Base-by-base conservation (phyloP, 371 early-diverging fungal species). In the Dichotomocladium elegans region DNA sequence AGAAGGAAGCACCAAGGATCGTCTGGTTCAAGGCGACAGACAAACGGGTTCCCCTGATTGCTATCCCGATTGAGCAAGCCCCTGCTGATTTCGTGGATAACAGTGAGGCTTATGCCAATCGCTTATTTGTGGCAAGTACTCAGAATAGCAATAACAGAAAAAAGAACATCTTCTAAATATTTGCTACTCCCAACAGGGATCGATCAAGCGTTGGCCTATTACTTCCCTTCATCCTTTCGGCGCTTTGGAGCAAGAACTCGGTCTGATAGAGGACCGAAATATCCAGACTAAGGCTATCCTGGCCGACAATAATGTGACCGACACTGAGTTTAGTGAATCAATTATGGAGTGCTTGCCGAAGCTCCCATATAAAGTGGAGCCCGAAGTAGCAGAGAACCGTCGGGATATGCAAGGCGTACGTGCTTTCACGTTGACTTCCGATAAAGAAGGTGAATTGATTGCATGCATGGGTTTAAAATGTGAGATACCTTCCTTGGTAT, bases 11-110 rank as follows among this genome's bases (percentile, higher is more conserved):
- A 4, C 79, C 81, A 3, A 58, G 81, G 29, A 83, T 86, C 37
- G 81, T 88, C 8, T 93, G 92, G 92, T 93, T 94, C 78, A 85
- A 83, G 67, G 92, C 94, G 7, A 84, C 83, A 4, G 92, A 92
- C 69, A 82, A 83, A 47, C 86, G 92, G 12, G 81, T 89, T 2
- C 94, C 94, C 5, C 68, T 86, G 49, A 83, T 94, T 58, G 79
- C 85, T 17, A 85, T 94, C 42, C 86, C 89, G 2, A 74, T 79
- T 31, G 85, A 84, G 50, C 75, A 89, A 47, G 89, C 82, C 0
- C 86, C 89, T 4, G 55, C 47, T 0, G 85, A 89, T 46, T 87
- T 88, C 58, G 74, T 89, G 2, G 76, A 85, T 9, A 66, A 83
- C 25, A 87, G 77, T 34, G 63, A 78, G 2, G 60, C 66, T 5